A percentile compares a stretch with the other conserved stretches of the same genome.
phyloP scores from a whole-genome alignment of 768 basidiomycete species.

The Tulasnella sp. region DNA sequence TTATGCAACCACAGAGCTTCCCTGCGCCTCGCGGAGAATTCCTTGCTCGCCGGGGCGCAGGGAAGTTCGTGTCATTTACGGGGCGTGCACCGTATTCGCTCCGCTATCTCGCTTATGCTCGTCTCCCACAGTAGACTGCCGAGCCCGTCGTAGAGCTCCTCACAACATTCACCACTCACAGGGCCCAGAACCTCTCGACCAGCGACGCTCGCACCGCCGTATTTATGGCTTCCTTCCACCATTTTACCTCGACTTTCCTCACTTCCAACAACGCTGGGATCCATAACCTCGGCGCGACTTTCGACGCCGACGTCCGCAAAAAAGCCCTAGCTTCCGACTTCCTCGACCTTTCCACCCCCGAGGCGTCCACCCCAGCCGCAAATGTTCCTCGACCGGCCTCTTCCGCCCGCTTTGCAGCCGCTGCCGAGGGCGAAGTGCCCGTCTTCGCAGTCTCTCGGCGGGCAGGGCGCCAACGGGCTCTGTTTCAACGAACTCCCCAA shows the following conservation, averaged over 20 bases:
- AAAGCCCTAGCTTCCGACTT: conserved; percentile 74
- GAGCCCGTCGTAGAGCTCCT: conserved; percentile 53
- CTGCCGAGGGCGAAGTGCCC: conserved; percentile 52
- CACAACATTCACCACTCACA: conserved; percentile 74
- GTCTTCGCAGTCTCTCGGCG: conserved; percentile 93
- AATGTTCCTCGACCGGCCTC: conserved; percentile 51
- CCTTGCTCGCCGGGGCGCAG: no score
- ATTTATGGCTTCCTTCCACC: conserved; percentile 63
- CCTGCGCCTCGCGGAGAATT: no score
- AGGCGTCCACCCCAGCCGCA: conserved; percentile 44
- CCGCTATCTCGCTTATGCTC: no score
- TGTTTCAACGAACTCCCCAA: conserved; percentile 96
- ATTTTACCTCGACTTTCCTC: conserved; percentile 74
- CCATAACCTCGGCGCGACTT: conserved; percentile 69
- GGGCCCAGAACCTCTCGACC: conserved; percentile 35
- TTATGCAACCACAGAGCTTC: no score
- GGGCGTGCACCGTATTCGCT: no score
- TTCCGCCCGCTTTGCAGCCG: conserved; percentile 63
- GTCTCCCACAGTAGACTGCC: no score
- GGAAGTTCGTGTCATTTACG: no score
- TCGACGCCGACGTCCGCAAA: conserved; percentile 67
- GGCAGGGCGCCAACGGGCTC: conserved; percentile 96
- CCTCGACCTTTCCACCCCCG: conserved; percentile 60
- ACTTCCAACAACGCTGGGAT: conserved; percentile 50
- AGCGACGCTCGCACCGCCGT: conserved; percentile 43